Conservation (phyloP, 139 green algal species). For the Auxenochlorella pyrenoidosa region DNA sequence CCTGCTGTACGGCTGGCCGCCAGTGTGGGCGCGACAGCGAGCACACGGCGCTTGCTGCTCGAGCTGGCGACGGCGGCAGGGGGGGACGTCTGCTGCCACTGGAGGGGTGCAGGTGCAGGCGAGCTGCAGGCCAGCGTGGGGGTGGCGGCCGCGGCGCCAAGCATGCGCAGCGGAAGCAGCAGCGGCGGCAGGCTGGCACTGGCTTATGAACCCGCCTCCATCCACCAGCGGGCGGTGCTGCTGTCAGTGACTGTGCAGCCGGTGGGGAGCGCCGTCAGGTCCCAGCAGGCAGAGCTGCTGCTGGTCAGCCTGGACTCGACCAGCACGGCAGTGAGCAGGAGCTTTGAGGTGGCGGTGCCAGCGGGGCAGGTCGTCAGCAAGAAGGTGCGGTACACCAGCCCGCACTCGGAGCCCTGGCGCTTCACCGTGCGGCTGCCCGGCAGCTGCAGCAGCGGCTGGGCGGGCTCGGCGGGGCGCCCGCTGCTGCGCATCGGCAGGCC, state of each 20-base stretch:
- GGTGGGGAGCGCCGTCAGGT: not conserved
- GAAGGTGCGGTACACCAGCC: conserved; percentile 34
- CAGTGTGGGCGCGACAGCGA: not conserved
- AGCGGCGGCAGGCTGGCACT: not conserved
- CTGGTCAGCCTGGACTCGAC: conserved; percentile 12
- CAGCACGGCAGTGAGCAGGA: not conserved
- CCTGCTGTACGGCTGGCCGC: not conserved
- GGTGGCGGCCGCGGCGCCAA: not conserved
- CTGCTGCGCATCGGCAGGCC: conserved; percentile 8
- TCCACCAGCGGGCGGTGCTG: not conserved
- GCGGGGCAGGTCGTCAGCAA: conserved; percentile 12
- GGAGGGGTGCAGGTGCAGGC: not conserved
- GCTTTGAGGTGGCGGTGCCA: conserved; percentile 1
- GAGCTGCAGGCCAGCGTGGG: conserved; percentile 13
- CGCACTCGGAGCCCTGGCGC: not conserved
- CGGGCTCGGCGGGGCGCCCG: not conserved
- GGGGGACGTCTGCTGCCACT: not conserved
- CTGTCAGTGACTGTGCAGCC: not conserved
- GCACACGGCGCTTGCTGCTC: not conserved
- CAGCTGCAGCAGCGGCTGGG: not conserved
- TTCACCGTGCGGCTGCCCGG: not conserved
- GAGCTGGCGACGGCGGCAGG: not conserved
- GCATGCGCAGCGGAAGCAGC: not conserved
- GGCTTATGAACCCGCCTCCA: not conserved
- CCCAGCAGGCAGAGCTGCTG: not conserved